A percentile compares a stretch with the other conserved stretches of the same genome.
Conservation (phyloP, 306 rosid genomes). For the Phaseolus lunatus region DNA sequence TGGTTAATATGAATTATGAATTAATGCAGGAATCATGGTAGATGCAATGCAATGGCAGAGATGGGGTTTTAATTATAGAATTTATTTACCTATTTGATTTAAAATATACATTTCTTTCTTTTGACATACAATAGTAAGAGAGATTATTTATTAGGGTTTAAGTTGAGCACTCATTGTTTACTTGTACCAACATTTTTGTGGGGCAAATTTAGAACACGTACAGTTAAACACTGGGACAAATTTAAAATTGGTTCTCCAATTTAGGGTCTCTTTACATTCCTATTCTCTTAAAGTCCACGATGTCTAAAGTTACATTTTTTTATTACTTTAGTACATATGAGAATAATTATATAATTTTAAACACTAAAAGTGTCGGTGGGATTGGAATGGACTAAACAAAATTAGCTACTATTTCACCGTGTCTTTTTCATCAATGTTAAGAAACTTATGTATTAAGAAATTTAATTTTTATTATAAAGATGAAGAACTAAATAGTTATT, state of each 20-base stretch:
- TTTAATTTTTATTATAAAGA: neutral
- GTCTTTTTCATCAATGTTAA: neutral
- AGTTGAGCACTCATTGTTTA: neutral
- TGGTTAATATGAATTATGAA: neutral
- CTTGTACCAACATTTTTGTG: neutral
- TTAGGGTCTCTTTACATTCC: neutral
- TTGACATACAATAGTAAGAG: neutral
- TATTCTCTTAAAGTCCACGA: neutral
- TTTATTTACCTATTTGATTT: neutral
- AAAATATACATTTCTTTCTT: neutral
- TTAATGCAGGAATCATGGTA: neutral
- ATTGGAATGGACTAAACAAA: neutral
- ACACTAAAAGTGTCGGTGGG: slow-evolving; percentile 7
- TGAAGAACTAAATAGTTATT: too few species aligned
- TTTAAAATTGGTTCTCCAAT: neutral
- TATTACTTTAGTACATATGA: neutral
- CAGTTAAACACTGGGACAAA: too few species aligned
- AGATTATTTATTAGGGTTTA: neutral
- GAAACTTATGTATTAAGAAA: neutral
- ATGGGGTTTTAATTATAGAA: neutral
- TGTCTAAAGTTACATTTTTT: neutral
- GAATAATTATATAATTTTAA: neutral
- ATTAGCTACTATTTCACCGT: neutral
- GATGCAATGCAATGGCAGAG: neutral
- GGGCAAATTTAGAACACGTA: neutral